Evolutionary conservation across 441 rosid genomes (phyloP), one percentile per base, ranked within the genome.

Genomic region (Pelargonium myrrhifolium): DNA sequence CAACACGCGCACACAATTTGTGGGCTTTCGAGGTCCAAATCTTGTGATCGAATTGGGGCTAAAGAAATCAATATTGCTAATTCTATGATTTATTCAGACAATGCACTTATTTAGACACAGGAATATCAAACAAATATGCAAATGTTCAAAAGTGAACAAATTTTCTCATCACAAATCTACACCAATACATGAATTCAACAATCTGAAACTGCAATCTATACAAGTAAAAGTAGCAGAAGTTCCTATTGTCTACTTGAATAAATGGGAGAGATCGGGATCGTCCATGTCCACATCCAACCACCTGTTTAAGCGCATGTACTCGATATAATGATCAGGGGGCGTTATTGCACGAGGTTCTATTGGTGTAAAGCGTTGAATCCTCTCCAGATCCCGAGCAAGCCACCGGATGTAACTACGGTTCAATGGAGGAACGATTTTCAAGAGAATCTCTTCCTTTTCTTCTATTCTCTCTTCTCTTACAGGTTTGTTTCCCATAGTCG

Each of bases 301-400:
- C 45, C 96, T 94, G 49, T 86, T 79, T 59, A 85, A 70, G 64
- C 75, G 78, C 96, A 87, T 87, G 70, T 73, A 78, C 74, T 84
- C 87, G 2, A 84, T 74, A 76, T 87, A 89, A 61, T 77, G 89
- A 78, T 89, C 94, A 0, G 92, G 96, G 22, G 97, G 96, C 66
- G 79, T 79, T 51, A 92, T 71, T 0, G 94, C 75, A 6, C 74
- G 71, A 24, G 79, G 77, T 51, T 83, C 83, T 73, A 65, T 83
- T 0, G 86, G 83, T 31, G 74, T 76, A 69, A 80, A 82, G 64
- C 91, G 84, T 14, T 84, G 89, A 79, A 84, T 75, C 80, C 83
- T 89, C 74, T 85, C 85, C 9, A 92, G 80, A 78, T 89, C 96
- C 66, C 89, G 86, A 1, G 82, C 76, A 58, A 92, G 91, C 96